phyloP scores from a whole-genome alignment of 164 flowering plant species.

The Paratinospora sagittata region DNA sequence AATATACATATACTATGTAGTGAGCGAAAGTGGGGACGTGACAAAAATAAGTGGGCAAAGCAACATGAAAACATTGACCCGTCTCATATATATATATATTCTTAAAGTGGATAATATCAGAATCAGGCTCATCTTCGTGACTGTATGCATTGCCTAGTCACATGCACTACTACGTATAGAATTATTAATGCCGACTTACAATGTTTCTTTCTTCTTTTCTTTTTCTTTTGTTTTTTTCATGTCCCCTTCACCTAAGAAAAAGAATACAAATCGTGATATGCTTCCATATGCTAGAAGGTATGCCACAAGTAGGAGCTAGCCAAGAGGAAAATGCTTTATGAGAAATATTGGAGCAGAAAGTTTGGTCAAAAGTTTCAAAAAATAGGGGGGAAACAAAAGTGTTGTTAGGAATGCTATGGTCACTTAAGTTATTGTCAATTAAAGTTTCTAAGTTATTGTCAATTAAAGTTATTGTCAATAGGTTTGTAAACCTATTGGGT shows the following conservation, averaged over 20 bases:
- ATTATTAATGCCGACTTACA: background rate
- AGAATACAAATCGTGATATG: background rate
- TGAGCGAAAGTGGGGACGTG: background rate
- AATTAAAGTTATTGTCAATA: too few relatives aligned
- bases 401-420: too few relatives aligned
- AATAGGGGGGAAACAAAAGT: too few relatives aligned
- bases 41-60: background rate
- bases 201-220: background rate
- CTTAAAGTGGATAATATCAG: background rate
- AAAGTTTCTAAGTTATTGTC: too few relatives aligned
- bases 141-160: constrained; percentile 7
- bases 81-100: too few relatives aligned
- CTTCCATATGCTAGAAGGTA: background rate
- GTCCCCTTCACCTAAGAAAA: background rate
- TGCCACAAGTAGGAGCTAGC: background rate
- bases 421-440: too few relatives aligned
- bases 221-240: too few relatives aligned
- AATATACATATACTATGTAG: too few relatives aligned
- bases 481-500: too few relatives aligned
- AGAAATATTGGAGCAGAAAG: background rate
- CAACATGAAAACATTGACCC: too few relatives aligned
- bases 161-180: constrained; percentile 4
- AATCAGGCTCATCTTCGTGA: background rate
- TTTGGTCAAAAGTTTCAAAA: background rate
- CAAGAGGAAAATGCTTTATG: background rate